phyloP scores from a whole-genome alignment of 1,284 basidiomycete species.

The Malassezia cuniculi region DNA sequence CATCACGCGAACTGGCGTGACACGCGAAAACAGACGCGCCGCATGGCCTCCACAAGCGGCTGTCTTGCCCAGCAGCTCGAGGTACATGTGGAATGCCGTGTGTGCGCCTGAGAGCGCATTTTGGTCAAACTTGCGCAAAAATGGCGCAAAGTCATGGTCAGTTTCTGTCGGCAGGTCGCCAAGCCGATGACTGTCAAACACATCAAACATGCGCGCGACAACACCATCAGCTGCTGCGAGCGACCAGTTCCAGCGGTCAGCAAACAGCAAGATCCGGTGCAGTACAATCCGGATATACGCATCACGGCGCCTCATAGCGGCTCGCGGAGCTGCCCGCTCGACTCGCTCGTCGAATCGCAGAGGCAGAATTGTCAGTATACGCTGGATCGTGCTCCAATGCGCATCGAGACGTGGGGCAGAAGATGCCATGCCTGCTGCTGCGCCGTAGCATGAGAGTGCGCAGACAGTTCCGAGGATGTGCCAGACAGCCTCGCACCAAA shows the following conservation, averaged over 20 bases:
- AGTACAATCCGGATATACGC: conserved; percentile 62
- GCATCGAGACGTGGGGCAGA: conserved; percentile 51
- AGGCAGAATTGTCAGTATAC: conserved; percentile 43
- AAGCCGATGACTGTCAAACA: conserved; percentile 70
- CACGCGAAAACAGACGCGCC: conserved; percentile 64
- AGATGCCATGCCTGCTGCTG: conserved; percentile 51
- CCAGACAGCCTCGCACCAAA: conserved; percentile 53
- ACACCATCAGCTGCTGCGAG: conserved; percentile 51
- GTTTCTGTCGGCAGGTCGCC: conserved; percentile 62
- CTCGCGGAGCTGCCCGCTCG: conserved; percentile 48
- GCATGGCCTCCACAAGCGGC: no score
- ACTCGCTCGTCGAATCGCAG: conserved; percentile 52
- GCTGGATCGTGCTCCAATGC: conserved; percentile 54
- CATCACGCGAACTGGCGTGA: conserved; percentile 62
- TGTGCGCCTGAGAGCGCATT: conserved; percentile 4
- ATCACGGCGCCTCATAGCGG: conserved; percentile 56
- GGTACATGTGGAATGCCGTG: conserved; percentile 64
- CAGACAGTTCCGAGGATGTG: conserved; percentile 58
- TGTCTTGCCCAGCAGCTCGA: conserved; percentile 57
- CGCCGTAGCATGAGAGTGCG: conserved; percentile 65
- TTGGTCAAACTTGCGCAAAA: conserved; percentile 53
- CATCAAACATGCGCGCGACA: conserved; percentile 58
- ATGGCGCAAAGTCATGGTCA: conserved; percentile 60
- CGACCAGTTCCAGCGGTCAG: conserved; percentile 62
- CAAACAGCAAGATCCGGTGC: conserved; percentile 61